Evolutionary conservation across 805 yeast species (phyloP).

Genomic region (Kodamaea kaohsiungensis): DNA sequence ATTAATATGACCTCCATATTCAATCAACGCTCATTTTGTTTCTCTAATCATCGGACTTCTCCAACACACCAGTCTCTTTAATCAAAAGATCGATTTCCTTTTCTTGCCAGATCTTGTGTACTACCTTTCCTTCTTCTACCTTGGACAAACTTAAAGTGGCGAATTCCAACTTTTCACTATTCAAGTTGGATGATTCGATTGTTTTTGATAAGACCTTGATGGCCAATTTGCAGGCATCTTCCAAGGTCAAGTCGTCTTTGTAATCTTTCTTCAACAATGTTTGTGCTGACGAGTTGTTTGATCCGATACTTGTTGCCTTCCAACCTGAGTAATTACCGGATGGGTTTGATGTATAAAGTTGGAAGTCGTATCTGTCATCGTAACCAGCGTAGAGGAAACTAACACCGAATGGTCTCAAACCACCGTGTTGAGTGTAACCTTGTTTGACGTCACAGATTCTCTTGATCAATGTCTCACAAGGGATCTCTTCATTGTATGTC

Average conservation of each 20-base stretch:
- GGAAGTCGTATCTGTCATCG: constrained; percentile 87
- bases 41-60: constrained; percentile 27
- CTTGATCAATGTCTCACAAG: constrained; percentile 89
- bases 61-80: constrained; percentile 68
- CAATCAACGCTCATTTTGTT: neutral
- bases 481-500: constrained; percentile 87
- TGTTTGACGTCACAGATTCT: constrained; percentile 91
- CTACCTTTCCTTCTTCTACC: constrained; percentile 50
- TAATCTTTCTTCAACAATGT: constrained; percentile 93
- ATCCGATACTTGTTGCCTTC: constrained; percentile 97
- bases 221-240: constrained; percentile 84
- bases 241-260: constrained; percentile 71
- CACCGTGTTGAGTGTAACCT: constrained; percentile 98
- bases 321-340: constrained; percentile 98
- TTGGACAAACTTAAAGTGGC: constrained; percentile 66
- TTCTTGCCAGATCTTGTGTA: constrained; percentile 78
- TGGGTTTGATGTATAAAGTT: constrained; percentile 92
- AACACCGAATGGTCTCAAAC: constrained; percentile 97
- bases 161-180: constrained; percentile 89
- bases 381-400: constrained; percentile 94
- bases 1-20: neutral
- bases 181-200: constrained; percentile 82
- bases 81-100: constrained; percentile 73
- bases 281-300: constrained; percentile 94
- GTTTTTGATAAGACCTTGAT: constrained; percentile 91